Conservation (phyloP, 805 yeast genomes). For the Wickerhamomyces chaumierensis region DNA sequence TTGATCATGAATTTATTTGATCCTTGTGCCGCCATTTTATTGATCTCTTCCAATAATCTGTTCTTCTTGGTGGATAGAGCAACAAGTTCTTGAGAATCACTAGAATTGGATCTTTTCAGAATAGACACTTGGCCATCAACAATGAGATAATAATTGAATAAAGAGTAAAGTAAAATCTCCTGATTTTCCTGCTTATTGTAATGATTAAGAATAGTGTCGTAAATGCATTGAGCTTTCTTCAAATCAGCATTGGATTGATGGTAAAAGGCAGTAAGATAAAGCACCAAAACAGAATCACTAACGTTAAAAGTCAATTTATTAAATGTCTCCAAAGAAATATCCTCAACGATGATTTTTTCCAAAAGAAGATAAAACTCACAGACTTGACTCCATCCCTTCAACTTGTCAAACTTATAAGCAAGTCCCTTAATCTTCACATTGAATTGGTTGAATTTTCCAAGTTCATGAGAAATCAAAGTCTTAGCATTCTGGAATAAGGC, state of each 20-base stretch:
- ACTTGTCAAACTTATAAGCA: not conserved
- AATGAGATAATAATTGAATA: not conserved
- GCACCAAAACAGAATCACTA: not conserved
- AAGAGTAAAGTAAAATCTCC: conserved; percentile 8
- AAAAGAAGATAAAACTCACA: conserved; percentile 7
- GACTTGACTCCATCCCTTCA: conserved; percentile 1
- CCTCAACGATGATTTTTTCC: conserved; percentile 7
- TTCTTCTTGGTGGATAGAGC: not conserved
- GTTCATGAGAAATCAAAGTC: conserved; percentile 1
- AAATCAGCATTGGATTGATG: conserved; percentile 10
- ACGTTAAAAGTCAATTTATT: not conserved
- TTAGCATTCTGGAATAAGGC: conserved; percentile 1
- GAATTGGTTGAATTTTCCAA: not conserved
- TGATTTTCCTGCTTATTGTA: conserved; percentile 1
- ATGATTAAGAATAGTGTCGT: conserved; percentile 3
- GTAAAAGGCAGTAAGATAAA: conserved; percentile 8
- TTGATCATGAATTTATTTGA: conserved; percentile 7
- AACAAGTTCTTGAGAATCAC: not conserved
- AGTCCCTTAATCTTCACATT: not conserved
- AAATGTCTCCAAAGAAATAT: conserved; percentile 1
- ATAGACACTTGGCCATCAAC: not conserved
- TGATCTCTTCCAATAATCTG: conserved; percentile 1
- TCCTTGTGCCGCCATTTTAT: conserved; percentile 3
- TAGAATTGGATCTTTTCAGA: not conserved
- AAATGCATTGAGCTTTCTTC: conserved; percentile 4